phyloP scores from a whole-genome alignment of 495 filamentous ascomycete genomes.

The Penicillium subrubescens region DNA sequence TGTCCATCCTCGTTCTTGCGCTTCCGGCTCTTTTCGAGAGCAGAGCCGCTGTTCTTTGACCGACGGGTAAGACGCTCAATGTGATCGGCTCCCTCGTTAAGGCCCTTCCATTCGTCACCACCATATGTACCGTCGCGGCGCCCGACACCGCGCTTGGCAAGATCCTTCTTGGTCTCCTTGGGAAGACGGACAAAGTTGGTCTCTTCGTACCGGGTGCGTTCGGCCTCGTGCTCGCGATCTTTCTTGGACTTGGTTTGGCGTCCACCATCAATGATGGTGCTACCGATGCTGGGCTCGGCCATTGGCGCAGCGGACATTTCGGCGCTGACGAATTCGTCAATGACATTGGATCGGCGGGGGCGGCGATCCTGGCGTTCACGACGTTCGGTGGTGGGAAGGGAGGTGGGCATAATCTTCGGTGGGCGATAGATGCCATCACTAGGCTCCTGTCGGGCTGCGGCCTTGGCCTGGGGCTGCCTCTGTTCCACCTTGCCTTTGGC shows the following conservation, averaged over 20 bases:
- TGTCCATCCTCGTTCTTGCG: slow-evolving; percentile 63
- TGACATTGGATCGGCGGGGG: slow-evolving; percentile 65
- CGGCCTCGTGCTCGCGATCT: slow-evolving; percentile 70
- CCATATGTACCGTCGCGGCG: slow-evolving; percentile 62
- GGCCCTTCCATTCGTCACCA: slow-evolving; percentile 80
- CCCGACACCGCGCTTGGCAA: slow-evolving; percentile 45
- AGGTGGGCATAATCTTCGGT: slow-evolving; percentile 77
- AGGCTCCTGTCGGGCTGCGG: slow-evolving; percentile 25
- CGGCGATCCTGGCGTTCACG: slow-evolving; percentile 54
- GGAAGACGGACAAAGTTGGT: slow-evolving; percentile 82
- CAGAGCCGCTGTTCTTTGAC: slow-evolving; percentile 51
- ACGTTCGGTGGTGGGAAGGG: slow-evolving; percentile 60
- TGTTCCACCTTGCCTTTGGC: slow-evolving; percentile 40
- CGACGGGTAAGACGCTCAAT: slow-evolving; percentile 71
- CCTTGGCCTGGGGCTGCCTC: slow-evolving; percentile 26
- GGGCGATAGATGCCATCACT: slow-evolving; percentile 75
- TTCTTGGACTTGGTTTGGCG: slow-evolving; percentile 70
- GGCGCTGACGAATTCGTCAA: slow-evolving; percentile 82
- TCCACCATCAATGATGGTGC: slow-evolving; percentile 72
- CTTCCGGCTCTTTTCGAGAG: slow-evolving; percentile 81
- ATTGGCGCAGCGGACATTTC: slow-evolving; percentile 78
- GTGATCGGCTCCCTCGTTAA: slow-evolving; percentile 76
- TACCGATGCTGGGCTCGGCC: slow-evolving; percentile 81
- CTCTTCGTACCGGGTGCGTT: slow-evolving; percentile 80
- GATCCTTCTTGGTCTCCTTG: slow-evolving; percentile 77